Conservation (phyloP, 2,329 filamentous ascomycete species). For the Xenosphaeropsis pyriputrescens region DNA sequence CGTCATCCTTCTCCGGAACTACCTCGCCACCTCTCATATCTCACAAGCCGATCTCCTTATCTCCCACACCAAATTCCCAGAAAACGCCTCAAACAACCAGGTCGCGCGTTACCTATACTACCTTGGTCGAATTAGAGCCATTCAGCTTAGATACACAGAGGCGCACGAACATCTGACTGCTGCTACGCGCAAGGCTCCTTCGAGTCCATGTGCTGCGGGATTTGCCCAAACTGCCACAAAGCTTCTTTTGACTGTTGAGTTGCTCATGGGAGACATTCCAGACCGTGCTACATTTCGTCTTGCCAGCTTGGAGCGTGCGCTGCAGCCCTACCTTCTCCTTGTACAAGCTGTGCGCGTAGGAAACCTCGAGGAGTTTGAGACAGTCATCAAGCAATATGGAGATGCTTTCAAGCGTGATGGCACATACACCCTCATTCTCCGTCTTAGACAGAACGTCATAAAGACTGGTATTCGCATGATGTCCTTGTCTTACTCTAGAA, state of each 20-base stretch:
- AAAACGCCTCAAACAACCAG: conserved; percentile 93
- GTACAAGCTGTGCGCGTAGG: conserved; percentile 95
- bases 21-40: conserved; percentile 91
- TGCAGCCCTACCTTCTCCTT: conserved; percentile 86
- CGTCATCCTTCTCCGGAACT: conserved; percentile 87
- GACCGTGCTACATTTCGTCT: conserved; percentile 91
- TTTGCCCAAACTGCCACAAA: conserved; percentile 96
- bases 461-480: conserved; percentile 99
- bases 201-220: conserved; percentile 74
- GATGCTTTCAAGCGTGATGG: conserved; percentile 83
- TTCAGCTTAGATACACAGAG: conserved; percentile 93
- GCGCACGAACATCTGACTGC: conserved; percentile 89
- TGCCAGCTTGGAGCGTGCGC: conserved; percentile 68
- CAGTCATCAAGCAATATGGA: conserved; percentile 66
- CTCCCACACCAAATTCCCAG: conserved; percentile 88
- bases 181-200: conserved; percentile 88
- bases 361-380: conserved; percentile 86
- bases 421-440: conserved; percentile 89
- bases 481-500: conserved; percentile 93
- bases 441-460: conserved; percentile 95
- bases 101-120: conserved; percentile 97
- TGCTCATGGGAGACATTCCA: conserved; percentile 97
- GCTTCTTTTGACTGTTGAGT: conserved; percentile 87
- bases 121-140: conserved; percentile 86
- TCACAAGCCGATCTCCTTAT: conserved; percentile 91